Conservation (phyloP, 441 rosid species). For the Populus hybrid region DNA sequence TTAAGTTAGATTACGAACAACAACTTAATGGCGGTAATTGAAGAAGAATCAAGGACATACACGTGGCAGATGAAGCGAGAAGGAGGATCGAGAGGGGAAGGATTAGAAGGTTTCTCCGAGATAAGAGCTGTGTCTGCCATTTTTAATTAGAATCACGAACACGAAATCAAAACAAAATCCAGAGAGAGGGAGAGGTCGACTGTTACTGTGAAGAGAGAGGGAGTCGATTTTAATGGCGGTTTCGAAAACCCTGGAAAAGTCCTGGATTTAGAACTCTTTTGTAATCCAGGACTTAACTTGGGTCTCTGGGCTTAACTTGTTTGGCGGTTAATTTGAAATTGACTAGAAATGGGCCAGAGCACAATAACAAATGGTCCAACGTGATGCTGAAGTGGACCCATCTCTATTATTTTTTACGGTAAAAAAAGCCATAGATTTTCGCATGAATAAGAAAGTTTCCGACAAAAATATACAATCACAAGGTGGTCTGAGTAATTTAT, state of each 20-base stretch:
- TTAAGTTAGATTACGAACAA: neutral
- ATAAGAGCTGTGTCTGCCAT: conserved; percentile 42
- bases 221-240: neutral
- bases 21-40: neutral
- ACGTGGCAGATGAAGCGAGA: conserved; percentile 68
- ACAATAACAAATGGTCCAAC: neutral
- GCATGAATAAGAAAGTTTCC: too few relatives aligned
- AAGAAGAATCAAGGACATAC: conserved; percentile 23
- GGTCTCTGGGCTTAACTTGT: neutral
- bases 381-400: neutral
- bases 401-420: too few relatives aligned
- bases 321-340: neutral
- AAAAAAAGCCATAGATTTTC: too few relatives aligned
- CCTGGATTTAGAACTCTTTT: neutral
- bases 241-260: conserved; percentile 7
- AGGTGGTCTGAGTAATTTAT: neutral
- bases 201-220: neutral
- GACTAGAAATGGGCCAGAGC: neutral
- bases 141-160: neutral
- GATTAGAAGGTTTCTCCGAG: conserved; percentile 38
- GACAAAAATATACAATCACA: too few relatives aligned
- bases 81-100: conserved; percentile 52
- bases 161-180: neutral
- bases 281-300: too few relatives aligned
- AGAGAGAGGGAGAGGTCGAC: neutral